A percentile compares a stretch with the other conserved stretches of the same genome.
phyloP scores from a whole-genome alignment of 2,329 filamentous ascomycete species.

The Monosporascus cannonballus region DNA sequence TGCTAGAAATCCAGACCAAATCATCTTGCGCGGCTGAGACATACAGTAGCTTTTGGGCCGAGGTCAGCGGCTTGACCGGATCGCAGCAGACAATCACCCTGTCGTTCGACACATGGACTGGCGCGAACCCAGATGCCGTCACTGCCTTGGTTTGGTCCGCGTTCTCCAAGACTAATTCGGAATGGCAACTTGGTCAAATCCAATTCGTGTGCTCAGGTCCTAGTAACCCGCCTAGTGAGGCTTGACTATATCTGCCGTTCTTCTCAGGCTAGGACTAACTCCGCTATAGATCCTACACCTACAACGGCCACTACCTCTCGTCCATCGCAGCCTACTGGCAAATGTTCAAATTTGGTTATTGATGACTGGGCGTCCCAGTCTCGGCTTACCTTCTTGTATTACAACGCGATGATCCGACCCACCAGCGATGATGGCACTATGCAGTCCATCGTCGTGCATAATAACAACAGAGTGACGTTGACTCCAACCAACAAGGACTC shows the following conservation, averaged over 20 bases:
- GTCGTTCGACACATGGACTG: neutral
- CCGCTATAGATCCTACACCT: neutral
- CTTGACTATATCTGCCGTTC: neutral
- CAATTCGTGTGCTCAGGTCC: conserved; percentile 1
- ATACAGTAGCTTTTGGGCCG: neutral
- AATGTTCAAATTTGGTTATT: conserved; percentile 32
- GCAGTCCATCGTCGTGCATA: conserved; percentile 46
- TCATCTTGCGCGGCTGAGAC: neutral
- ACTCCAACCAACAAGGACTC: conserved; percentile 41
- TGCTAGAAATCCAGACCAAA: conserved; percentile 2
- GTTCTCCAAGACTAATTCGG: neutral
- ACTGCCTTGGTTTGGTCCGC: conserved; percentile 2
- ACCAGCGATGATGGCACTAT: conserved; percentile 53
- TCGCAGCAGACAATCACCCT: conserved; percentile 2
- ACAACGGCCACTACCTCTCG: neutral
- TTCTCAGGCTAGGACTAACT: neutral
- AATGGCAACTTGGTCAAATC: conserved; percentile 2
- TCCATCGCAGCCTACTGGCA: neutral
- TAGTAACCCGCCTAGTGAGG: neutral
- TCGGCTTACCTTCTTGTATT: conserved; percentile 53
- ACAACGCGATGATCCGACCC: conserved; percentile 51
- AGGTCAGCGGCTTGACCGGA: conserved; percentile 1
- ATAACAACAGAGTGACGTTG: conserved; percentile 44
- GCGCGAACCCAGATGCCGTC: neutral
- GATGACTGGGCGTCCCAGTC: conserved; percentile 60